Evolutionary conservation across 78 protist genomes (phyloP).

Genomic region (Dictyostelium citrinum): DNA sequence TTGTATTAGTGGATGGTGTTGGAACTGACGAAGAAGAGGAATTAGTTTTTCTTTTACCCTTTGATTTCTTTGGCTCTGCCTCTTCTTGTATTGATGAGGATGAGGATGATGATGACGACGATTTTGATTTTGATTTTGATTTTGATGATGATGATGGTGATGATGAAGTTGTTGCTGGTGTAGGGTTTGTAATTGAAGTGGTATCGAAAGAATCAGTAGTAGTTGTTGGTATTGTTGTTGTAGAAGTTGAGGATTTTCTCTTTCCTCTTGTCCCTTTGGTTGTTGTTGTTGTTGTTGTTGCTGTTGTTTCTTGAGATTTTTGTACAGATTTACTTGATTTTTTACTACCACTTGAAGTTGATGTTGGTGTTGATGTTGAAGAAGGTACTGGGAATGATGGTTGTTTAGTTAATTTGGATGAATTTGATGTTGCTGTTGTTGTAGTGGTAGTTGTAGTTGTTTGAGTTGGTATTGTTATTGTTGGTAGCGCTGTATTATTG

Average conservation of each 20-base stretch:
- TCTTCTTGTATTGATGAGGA: not conserved
- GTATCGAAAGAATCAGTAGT: not conserved
- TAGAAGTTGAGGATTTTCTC: not conserved
- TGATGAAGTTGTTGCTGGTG: not conserved
- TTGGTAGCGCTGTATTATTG: not conserved
- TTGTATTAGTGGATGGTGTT: not conserved
- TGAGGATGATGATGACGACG: not conserved
- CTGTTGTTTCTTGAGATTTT: not conserved
- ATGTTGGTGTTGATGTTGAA: not conserved
- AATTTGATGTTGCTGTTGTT: not conserved
- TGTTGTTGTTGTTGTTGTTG: not conserved
- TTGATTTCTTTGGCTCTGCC: not conserved
- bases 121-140: constrained; percentile 5
- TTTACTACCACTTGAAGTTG: not conserved
- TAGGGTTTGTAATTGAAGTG: not conserved
- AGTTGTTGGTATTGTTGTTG: not conserved
- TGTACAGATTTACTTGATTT: not conserved
- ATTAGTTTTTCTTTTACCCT: not conserved
- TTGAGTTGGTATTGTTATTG: not conserved
- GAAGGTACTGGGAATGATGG: not conserved
- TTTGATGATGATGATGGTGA: not conserved
- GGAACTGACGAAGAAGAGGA: not conserved
- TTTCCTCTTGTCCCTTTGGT: not conserved
- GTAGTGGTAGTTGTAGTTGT: no score
- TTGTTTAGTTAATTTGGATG: not conserved